Base-by-base conservation (phyloP, 768 basidiomycete species). In the Pulveroboletus sp. region DNA sequence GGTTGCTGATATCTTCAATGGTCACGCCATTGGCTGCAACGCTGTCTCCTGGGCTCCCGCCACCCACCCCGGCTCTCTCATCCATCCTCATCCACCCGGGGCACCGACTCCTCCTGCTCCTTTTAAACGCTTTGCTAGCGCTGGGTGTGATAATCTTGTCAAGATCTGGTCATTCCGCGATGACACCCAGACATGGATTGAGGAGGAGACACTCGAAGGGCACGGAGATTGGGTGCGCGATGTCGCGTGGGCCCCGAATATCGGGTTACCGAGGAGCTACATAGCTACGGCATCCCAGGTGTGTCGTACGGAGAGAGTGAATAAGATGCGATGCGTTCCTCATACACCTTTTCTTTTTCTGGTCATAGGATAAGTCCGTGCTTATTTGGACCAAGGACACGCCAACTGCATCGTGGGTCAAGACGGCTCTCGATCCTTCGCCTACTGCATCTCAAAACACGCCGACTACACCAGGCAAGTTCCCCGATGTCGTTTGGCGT, bases 241-340 rank as follows among this genome's bases (percentile, higher is more conserved):
- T 65, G 94, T 97, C n/a, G 91, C 95, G 0, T 98, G 94, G 93
- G 94, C 94, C 1, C 95, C 96, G 0, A 96, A 92, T 58, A 94
- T 97, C 55, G 96, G 96, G 0, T 76, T 98, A 14, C 92, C 95
- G 0, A 80, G 93, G 54, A 88, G 85, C 63, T 97, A 97, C 70
- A 91, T 99, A 54, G 96, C 96, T 6, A 94, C 93, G 2, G 93
- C 93, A 0, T 93, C 91, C 0, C 94, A 97, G 73, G 82, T 83
- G 45, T 42, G 76, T 61, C 6, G 7, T 33, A 13, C 21, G 26
- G 5, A 24, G 30, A 15, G 38, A 6, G 8, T 8, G 18, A 15
- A 24, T 5, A 21, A 1, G 13, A 41, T 33, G 3, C 5, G 17
- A n/a, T 24, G 36, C 7, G 1, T 45, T 35, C 14, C 45, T 49